Base-by-base conservation (phyloP, 2,329 filamentous ascomycete genomes). In the Fusarium musae region DNA sequence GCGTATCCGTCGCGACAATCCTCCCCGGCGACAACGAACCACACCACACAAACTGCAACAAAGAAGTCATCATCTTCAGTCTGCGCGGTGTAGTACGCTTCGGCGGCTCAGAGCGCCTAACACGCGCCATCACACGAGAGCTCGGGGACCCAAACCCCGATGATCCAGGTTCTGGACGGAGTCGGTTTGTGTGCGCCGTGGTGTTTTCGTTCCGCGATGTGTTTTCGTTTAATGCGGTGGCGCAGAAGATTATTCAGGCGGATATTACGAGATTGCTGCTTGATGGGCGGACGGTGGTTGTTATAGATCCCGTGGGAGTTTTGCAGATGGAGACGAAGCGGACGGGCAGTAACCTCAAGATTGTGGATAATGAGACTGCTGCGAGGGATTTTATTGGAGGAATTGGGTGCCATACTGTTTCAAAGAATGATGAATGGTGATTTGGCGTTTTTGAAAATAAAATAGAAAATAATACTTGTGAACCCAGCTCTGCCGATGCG, bases 21-120 rank as follows among this genome's bases (percentile, higher is more conserved):
- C 70, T 79, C 10, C 69, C 77, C 2, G 78, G 79, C 9, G 66
- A 72, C 7, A 43, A 56, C 13, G 77, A 80, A 4, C 77, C 75
- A 6, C 69, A 79, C 21, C 68, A 78, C 36, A 49, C 68, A 9
- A 79, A 80, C 47, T 73, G 78, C 59, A 70, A 77, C 42, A 71
- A 74, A 6, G 77, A 80, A 36, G 76, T 82, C 0, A 59, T 80
- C 21, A 78, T 82, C 19, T 82, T 82, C 56, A 79, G 74, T 7
- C 68, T 82, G 5, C 72, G 80, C 17, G 80, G 80, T 17, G 80
- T 80, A 5, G 80, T 82, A 2, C 78, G 80, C 10, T 82, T 82
- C 16, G 77, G 79, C 4, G 80, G 80, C 6, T 80, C 80, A 7
- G 80, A 82, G 68, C 75, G 80, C 1, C 66, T 81, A 2, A 81